phyloP scores from a whole-genome alignment of 164 flowering plant genomes.

The Vitis rotundifolia region DNA sequence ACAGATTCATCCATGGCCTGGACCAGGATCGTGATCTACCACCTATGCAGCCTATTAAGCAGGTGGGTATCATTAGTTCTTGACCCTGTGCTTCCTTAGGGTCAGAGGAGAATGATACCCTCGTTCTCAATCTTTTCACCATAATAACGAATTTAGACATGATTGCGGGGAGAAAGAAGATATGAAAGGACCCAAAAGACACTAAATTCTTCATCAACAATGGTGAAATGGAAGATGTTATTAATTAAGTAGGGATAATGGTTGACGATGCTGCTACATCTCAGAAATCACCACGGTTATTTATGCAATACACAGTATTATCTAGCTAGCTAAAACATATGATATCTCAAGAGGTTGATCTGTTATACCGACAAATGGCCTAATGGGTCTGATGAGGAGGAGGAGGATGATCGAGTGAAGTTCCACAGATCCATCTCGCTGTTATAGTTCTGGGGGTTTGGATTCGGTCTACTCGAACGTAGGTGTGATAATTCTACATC shows the following conservation, averaged over 20 bases:
- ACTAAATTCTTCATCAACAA: background rate
- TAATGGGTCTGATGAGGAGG: constrained; percentile 58
- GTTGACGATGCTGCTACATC: constrained; percentile 32
- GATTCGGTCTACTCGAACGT: constrained; percentile 23
- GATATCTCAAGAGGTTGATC: constrained; percentile 1
- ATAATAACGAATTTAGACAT: background rate
- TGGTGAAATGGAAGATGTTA: constrained; percentile 18
- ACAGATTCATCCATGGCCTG: background rate
- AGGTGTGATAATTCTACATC: constrained; percentile 24
- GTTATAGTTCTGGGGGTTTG: constrained; percentile 25
- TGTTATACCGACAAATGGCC: constrained; percentile 53
- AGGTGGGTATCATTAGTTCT: constrained; percentile 2
- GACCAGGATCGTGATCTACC: constrained; percentile 1
- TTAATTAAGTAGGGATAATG: constrained; percentile 21
- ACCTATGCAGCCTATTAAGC: constrained; percentile 1
- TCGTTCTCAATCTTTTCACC: too few relatives aligned
- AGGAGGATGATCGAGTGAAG: constrained; percentile 47
- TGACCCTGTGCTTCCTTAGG: constrained; percentile 1
- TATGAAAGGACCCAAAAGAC: constrained; percentile 5
- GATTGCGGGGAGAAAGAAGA: constrained; percentile 9
- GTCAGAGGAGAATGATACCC: constrained; percentile 9
- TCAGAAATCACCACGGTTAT: constrained; percentile 6
- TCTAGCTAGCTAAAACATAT: background rate
- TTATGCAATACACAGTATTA: background rate
- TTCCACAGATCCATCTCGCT: constrained; percentile 59